Base-by-base conservation (phyloP, 495 filamentous ascomycete genomes). In the Tuber indicum region DNA sequence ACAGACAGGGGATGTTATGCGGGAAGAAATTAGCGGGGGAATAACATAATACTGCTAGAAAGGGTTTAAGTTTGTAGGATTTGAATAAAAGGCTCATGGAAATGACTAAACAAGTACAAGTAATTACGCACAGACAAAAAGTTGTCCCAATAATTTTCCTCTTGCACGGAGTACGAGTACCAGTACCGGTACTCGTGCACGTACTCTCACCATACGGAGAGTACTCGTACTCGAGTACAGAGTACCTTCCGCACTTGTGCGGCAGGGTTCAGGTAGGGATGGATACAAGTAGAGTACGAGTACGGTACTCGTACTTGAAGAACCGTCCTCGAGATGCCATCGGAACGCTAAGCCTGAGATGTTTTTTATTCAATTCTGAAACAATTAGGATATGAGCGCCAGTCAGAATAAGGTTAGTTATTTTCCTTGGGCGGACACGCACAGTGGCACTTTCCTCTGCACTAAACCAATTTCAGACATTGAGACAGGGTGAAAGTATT, bases 321-420 rank as follows among this genome's bases (percentile, higher is more conserved):
- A 36, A 36, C 32, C 26, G 1, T 36, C 26, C 58, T 66, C 12
- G 58, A 36, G 58, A 66, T 66, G 58, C 14, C 58, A 66, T 66
- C 58, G 17, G 26, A 66, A 32, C 26, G 58, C 32, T 1, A 36
- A 32, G 26, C 5, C 26, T 26, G 26, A 36, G 58, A 16, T 36
- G 58, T 66, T 66, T 52, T 66, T 66, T 26, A 66, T 75, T 75
- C 73, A 78, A 62, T 49, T 74, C 76, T 78, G 77, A 78, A 78
- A 78, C 77, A 43, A 78, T 69, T 66, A 78, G 77, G 76, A 79
- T 80, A 75, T 32, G 58, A 44, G 41, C 70, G 76, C 77, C 74
- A 80, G 74, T 80, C 47, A 74, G 76, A 49, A 79, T 80, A 72
- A 62, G 77, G 78, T 80, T 80, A 76, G 78, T 70, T 66, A 76